Conservation (phyloP, 306 rosid genomes). For the Bauhinia variegata region DNA sequence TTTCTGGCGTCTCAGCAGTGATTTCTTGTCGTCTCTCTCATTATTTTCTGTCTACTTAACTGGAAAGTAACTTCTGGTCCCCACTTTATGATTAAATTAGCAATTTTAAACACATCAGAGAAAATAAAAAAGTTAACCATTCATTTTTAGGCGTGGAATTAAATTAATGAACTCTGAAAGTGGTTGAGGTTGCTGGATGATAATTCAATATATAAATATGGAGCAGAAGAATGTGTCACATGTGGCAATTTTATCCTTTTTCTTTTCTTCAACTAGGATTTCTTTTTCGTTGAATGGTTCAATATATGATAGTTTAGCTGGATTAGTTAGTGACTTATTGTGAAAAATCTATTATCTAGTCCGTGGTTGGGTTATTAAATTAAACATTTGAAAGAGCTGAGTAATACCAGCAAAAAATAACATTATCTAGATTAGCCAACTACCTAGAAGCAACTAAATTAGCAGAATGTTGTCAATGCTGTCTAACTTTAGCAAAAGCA, state of each 20-base stretch:
- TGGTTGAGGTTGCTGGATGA: constrained; percentile 28
- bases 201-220: background rate
- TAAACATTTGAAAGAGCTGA: constrained; percentile 6
- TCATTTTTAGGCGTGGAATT: background rate
- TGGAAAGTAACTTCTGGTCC: constrained; percentile 47
- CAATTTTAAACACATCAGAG: background rate
- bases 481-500: constrained; percentile 1
- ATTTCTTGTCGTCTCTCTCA: constrained; percentile 20
- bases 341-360: background rate
- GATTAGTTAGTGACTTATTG: constrained; percentile 29
- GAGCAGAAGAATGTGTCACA: background rate
- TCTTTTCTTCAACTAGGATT: constrained; percentile 22
- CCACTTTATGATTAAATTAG: constrained; percentile 4
- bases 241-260: constrained; percentile 30
- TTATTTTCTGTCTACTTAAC: constrained; percentile 39
- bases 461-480: background rate
- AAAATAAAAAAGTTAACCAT: background rate
- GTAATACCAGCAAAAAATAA: constrained; percentile 10
- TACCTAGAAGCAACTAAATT: constrained; percentile 17
- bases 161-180: constrained; percentile 24
- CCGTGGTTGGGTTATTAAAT: background rate
- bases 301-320: constrained; percentile 28
- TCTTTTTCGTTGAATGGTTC: constrained; percentile 31
- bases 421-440: constrained; percentile 9
- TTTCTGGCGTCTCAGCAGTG: constrained; percentile 20